Evolutionary conservation across 768 basidiomycete species (phyloP), one percentile per base, ranked within the genome.

Genomic region (Daedaleopsis sinensis): DNA sequence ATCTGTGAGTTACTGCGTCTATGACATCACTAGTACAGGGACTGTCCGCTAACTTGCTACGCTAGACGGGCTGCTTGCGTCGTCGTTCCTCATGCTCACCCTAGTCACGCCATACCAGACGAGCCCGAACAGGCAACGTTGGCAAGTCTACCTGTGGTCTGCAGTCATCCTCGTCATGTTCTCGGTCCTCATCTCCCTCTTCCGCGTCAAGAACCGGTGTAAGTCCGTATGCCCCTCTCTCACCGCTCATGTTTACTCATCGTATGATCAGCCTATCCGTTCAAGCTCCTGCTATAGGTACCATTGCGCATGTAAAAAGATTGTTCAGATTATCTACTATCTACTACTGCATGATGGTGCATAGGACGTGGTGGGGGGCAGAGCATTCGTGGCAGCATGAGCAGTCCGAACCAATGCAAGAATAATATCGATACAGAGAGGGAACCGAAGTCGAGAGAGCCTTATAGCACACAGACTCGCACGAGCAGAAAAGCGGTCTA

Each of bases 191-290:
- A 75, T 97, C 38, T 91, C 90, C 32, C 70, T 98, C 48, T 98
- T 98, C 82, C 85, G 86, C 69, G 77, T 95, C 63, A 98, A 98
- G 79, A 96, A 97, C 74, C 82, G 86, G 77, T 91, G 94, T 92
- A 61, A 53, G 82, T 72, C 24, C 21, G 11, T 27, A 48, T 16
- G 19, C 42, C 9, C 0, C 12, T 12, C 1, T 53, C 13, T 11
- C n/a, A 3, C 6, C 9, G 27, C 9, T 37, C n/a, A 16, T 23
- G 10, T 27, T 9, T 12, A 51, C 7, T 18, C 24, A 48, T 23
- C 47, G 43, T 38, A 35, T 56, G 21, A 21, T 42, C 62, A 91
- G 90, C 87, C 37, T 93, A 94, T 73, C 91, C 91, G 37, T 93
- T 92, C 82, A 89, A 85, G 70, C 78, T 93, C 52, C 79, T 93